These are phyloP conservation scores for Bauhinia variegata DNA, from an alignment of 306 rosid species.

Conservation along the genomic window DNA sequence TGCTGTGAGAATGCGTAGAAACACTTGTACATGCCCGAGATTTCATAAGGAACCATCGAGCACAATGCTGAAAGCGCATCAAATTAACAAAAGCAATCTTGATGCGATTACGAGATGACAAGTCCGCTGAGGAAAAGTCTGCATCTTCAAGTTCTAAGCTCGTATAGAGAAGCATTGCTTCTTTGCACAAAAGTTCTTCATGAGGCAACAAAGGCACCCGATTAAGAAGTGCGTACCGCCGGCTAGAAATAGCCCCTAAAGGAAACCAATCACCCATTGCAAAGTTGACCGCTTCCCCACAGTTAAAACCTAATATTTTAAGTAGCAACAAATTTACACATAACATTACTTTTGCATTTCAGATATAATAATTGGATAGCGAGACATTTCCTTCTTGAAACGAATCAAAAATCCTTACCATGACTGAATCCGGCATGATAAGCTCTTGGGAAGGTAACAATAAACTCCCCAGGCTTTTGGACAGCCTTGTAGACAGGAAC, in stretches of 20 bases:
- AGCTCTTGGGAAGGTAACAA: slow-evolving; percentile 92
- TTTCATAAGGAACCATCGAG: slow-evolving; percentile 77
- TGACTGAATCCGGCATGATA: slow-evolving; percentile 98
- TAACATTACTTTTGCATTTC: slow-evolving; percentile 27
- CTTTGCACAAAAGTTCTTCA: slow-evolving; percentile 94
- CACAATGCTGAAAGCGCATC: slow-evolving; percentile 88
- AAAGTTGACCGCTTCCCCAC: slow-evolving; percentile 98
- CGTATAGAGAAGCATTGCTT: slow-evolving; percentile 73
- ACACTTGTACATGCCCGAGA: slow-evolving; percentile 59
- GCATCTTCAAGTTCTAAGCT: slow-evolving; percentile 76
- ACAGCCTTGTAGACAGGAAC: slow-evolving; percentile 96
- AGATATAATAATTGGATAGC: slow-evolving; percentile 6
- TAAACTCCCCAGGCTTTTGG: slow-evolving; percentile 93
- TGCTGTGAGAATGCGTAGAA: slow-evolving; percentile 62
- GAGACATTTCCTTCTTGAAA: slow-evolving; percentile 22
- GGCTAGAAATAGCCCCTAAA: slow-evolving; percentile 87
- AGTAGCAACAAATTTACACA: not conserved
- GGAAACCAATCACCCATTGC: slow-evolving; percentile 97
- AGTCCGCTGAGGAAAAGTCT: slow-evolving; percentile 56
- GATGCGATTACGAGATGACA: slow-evolving; percentile 51
- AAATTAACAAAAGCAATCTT: slow-evolving; percentile 72
- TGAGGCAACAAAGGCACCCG: slow-evolving; percentile 91
- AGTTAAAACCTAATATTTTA: slow-evolving; percentile 78
- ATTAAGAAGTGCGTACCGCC: slow-evolving; percentile 80
- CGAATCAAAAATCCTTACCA: slow-evolving; percentile 51